Evolutionary conservation across 2,329 filamentous ascomycete genomes (phyloP).

Genomic region (Parafenestella ontariensis): DNA sequence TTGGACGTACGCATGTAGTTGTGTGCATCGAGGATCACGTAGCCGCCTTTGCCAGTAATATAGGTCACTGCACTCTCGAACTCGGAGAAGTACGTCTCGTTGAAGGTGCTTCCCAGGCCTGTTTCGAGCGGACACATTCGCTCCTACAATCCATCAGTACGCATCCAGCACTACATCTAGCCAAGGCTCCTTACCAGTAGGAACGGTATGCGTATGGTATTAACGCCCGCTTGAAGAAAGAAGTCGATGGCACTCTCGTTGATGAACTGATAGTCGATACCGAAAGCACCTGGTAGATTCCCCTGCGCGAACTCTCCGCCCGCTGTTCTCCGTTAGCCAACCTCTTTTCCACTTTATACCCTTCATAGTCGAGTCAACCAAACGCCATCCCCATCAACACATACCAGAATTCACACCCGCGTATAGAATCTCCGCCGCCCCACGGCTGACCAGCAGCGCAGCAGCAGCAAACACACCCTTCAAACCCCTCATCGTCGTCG

Average conservation of each 20-base stretch:
- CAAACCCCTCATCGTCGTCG: slow-evolving; percentile 1
- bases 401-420: slow-evolving; percentile 31
- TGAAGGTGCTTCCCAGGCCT: slow-evolving; percentile 58
- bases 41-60: slow-evolving; percentile 55
- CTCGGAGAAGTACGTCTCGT: slow-evolving; percentile 58
- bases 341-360: not conserved
- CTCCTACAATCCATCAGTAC: slow-evolving; percentile 39
- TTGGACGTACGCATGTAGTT: slow-evolving; percentile 55
- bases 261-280: slow-evolving; percentile 61
- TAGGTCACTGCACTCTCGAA: slow-evolving; percentile 59
- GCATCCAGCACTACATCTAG: not conserved
- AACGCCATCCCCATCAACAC: too few species aligned
- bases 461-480: slow-evolving; percentile 18
- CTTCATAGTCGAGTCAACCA: too few species aligned
- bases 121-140: slow-evolving; percentile 58
- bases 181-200: slow-evolving; percentile 31
- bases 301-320: slow-evolving; percentile 31
- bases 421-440: slow-evolving; percentile 25
- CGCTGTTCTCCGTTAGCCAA: slow-evolving; percentile 13
- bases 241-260: slow-evolving; percentile 48
- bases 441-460: slow-evolving; percentile 11
- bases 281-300: slow-evolving; percentile 57
- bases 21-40: slow-evolving; percentile 60
- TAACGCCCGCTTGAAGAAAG: slow-evolving; percentile 22
- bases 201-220: slow-evolving; percentile 58